Conservation (phyloP, 108 stramenopile species). For the Aurantiochytrium sp. region DNA sequence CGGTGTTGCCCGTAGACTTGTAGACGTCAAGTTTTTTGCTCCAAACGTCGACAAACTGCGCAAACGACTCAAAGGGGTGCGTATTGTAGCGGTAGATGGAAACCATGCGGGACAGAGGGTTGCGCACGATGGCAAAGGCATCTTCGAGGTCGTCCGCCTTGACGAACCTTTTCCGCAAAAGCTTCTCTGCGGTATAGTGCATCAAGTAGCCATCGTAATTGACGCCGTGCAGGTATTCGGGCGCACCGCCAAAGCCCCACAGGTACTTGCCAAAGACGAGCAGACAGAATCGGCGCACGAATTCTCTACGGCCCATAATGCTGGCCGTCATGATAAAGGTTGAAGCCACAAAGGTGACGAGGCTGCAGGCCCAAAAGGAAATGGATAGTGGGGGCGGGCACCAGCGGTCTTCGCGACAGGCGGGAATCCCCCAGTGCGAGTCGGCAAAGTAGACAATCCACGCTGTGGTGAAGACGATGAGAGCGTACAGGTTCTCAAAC, state of each 20-base stretch:
- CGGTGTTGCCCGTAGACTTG: constrained; percentile 44
- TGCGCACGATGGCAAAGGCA: constrained; percentile 54
- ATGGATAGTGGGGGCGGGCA: neutral
- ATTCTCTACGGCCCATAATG: constrained; percentile 41
- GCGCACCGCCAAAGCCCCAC: constrained; percentile 33
- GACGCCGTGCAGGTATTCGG: constrained; percentile 51
- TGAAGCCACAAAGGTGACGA: constrained; percentile 28
- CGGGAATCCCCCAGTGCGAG: neutral
- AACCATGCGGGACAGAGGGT: constrained; percentile 59
- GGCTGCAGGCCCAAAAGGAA: neutral
- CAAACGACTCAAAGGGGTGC: constrained; percentile 42
- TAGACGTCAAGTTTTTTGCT: constrained; percentile 19
- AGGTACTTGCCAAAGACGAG: constrained; percentile 46
- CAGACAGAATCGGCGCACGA: constrained; percentile 43
- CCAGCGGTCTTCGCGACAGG: neutral
- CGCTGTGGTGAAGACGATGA: neutral
- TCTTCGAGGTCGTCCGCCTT: constrained; percentile 43
- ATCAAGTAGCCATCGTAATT: constrained; percentile 57
- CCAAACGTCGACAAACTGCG: constrained; percentile 44
- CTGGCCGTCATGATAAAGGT: constrained; percentile 50
- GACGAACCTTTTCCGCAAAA: constrained; percentile 49
- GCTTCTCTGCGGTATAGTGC: constrained; percentile 55
- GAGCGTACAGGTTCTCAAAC: constrained; percentile 20
- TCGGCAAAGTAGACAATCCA: neutral
- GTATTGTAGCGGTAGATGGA: constrained; percentile 55